A percentile compares a stretch with the other conserved stretches of the same genome.
Conservation (phyloP, 148 eudicot species). For the Polygonum maritimum region DNA sequence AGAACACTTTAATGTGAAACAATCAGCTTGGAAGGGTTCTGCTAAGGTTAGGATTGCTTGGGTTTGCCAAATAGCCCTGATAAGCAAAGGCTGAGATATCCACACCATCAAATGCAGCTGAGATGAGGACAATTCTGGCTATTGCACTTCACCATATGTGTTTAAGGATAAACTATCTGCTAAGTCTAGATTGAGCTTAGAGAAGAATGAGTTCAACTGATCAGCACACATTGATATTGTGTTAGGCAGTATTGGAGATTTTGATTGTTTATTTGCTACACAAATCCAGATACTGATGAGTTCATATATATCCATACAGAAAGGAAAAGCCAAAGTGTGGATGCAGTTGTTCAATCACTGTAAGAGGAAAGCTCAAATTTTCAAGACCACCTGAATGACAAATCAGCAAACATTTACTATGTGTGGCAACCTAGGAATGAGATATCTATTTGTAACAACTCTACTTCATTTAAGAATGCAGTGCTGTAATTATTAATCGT, state of each 20-base stretch:
- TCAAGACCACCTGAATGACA: neutral
- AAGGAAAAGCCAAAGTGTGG: neutral
- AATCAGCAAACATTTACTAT: neutral
- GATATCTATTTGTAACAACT: neutral
- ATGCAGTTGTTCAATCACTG: neutral
- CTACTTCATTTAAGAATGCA: neutral
- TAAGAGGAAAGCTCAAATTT: neutral
- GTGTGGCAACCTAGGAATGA: neutral
- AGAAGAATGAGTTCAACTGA: neutral
- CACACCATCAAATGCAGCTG: neutral
- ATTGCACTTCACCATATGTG: neutral
- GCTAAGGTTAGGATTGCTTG: neutral
- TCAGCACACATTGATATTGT: neutral
- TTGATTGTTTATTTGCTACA: neutral
- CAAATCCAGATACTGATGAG: neutral
- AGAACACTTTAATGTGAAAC: neutral
- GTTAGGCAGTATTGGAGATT: neutral
- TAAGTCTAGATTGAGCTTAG: neutral
- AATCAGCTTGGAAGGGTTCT: neutral
- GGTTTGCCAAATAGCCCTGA: neutral
- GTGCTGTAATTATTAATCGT: neutral
- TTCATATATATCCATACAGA: neutral
- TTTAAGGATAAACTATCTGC: neutral
- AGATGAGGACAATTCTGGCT: neutral
- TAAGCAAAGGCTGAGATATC: neutral